Percentiles rank a stretch among this genome's conserved stretches.
Conservation (phyloP, 192 early-diverging fungal species). For the Thoreauomyces humboldtii region DNA sequence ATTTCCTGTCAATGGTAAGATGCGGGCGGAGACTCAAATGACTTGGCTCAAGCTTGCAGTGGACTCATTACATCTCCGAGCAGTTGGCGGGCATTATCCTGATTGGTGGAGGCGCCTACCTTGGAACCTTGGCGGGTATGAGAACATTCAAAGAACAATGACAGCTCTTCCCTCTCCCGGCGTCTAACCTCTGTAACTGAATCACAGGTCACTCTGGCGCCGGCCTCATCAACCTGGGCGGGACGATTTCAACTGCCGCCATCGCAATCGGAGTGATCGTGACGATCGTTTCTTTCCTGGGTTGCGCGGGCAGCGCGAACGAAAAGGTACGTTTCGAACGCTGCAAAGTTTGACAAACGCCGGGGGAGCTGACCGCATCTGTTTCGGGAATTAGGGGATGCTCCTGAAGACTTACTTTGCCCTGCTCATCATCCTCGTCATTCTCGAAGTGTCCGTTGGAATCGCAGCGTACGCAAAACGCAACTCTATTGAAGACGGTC, state of each 20-base stretch:
- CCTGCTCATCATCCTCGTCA: conserved; percentile 47
- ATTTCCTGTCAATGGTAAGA: conserved; percentile 55
- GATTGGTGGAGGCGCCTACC: conserved; percentile 51
- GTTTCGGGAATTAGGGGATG: too few species aligned
- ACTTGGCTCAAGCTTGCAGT: background rate
- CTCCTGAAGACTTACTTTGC: conserved; percentile 61
- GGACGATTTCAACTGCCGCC: conserved; percentile 40
- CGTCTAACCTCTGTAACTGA: too few species aligned
- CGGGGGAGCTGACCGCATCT: too few species aligned
- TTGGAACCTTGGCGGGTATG: conserved; percentile 27
- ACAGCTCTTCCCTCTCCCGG: too few species aligned
- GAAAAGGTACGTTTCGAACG: too few species aligned
- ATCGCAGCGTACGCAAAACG: conserved; percentile 52
- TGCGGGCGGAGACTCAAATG: background rate
- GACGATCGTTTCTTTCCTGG: conserved; percentile 53
- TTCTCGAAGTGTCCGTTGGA: conserved; percentile 51
- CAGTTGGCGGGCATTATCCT: conserved; percentile 57
- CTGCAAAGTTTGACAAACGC: too few species aligned
- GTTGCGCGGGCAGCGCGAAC: conserved; percentile 60
- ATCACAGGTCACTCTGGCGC: too few species aligned
- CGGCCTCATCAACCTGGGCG: conserved; percentile 39
- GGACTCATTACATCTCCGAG: background rate
- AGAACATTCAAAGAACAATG: too few species aligned
- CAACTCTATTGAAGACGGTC: conserved; percentile 57
- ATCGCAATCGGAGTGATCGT: conserved; percentile 53